These are phyloP conservation scores for Candida xiaguanensis DNA, from an alignment of 805 yeast species.

Conservation along the genomic window DNA sequence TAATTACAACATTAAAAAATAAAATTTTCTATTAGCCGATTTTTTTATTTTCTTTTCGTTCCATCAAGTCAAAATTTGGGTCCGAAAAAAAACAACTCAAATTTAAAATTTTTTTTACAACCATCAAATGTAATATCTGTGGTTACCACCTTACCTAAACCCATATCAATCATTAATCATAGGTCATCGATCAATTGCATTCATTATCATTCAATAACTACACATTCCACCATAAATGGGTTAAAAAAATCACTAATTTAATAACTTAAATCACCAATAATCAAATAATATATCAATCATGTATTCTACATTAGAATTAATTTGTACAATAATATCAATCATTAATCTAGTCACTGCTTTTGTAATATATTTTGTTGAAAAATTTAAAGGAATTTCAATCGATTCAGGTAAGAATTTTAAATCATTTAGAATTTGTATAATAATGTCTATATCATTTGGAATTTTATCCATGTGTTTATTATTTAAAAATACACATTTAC, in stretches of 20 bases:
- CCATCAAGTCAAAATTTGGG: too few species aligned
- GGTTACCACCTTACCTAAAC: neutral
- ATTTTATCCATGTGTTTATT: constrained; percentile 13
- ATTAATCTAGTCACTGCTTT: constrained; percentile 16
- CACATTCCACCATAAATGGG: too few species aligned
- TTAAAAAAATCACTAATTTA: too few species aligned
- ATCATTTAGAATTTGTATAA: constrained; percentile 17
- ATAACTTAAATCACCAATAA: too few species aligned
- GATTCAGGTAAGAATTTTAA: constrained; percentile 16
- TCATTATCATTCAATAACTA: too few species aligned
- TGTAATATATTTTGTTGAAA: constrained; percentile 14
- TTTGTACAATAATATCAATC: constrained; percentile 16
- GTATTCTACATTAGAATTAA: constrained; percentile 12
- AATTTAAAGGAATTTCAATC: constrained; percentile 12
- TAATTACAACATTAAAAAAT: too few species aligned
- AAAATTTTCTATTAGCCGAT: too few species aligned
- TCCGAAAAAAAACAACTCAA: too few species aligned
- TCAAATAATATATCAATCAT: constrained; percentile 4
- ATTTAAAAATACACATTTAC: constrained; percentile 5
- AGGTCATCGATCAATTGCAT: too few species aligned
- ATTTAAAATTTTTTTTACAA: neutral
- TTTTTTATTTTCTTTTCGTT: too few species aligned
- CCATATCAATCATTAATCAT: too few species aligned
- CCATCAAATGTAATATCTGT: neutral
- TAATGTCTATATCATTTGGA: constrained; percentile 18